Evolutionary conservation across 371 early-diverging fungal species (phyloP), one percentile per base, ranked within the genome.

Genomic region (Batrachochytrium dendrobatidis): DNA sequence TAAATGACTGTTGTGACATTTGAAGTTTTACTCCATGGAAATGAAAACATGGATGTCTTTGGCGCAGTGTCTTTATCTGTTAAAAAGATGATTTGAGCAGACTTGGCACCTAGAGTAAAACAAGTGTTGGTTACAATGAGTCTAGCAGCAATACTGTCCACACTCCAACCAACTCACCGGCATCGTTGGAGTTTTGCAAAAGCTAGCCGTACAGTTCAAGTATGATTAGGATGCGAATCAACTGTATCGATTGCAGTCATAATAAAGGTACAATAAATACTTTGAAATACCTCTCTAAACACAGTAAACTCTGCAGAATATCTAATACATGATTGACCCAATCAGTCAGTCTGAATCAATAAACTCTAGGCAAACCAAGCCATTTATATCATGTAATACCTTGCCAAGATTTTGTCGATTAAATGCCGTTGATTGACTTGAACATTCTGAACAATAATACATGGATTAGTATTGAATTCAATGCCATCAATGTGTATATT

Each of bases 341-440:
- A n/a, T 8, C n/a, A 51, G 29, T 29, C 8, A 22, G 39, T 28
- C 8, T 26, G 29, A 30, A 32, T 44, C 56, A 48, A 49, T 26
- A 29, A 24, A n/a, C 20, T 24, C n/a, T 24, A 53, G 22, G 20
- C 2, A 59, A 25, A 18, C 43, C 25, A 30, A 1, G 0, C 20
- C 39, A 5, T 6, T 17, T 6, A 46, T 6, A 6, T 6, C 8
- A 17, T 8, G 4, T 31, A 80, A 84, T 4, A 18, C 69, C 94
- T 77, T 18, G 91, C 92, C 17, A 92, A 74, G 39, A 93, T 90
- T 78, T 94, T 92, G 72, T 94, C 94, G 61, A 94, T 91, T 43
- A 94, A 77, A 67, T 90, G 91, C 26, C 94, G 80, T 68, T 92
- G 93, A 71, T 94, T 92, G 3, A 91, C 90, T 77, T 79, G 73